Percentiles rank a stretch among this genome's conserved stretches.
phyloP scores from a whole-genome alignment of 108 stramenopile species.

The Aurantiochytrium sp. region DNA sequence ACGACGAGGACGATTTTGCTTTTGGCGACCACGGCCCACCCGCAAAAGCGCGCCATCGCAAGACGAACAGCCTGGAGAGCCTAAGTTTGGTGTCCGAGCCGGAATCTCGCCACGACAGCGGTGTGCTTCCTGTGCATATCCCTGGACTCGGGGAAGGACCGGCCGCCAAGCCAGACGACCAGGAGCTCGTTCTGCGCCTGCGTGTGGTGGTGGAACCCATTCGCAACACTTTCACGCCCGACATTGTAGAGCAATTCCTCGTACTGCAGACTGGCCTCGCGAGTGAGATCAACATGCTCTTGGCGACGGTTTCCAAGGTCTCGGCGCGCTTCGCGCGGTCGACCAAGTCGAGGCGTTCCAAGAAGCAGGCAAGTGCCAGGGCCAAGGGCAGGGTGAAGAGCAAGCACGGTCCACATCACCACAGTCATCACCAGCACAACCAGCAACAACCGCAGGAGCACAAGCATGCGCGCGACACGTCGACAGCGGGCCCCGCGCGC shows the following conservation, averaged over 20 bases:
- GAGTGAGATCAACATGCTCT: constrained; percentile 14
- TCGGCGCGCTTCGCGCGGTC: not conserved
- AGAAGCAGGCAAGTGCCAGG: not conserved
- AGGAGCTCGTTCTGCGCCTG: not conserved
- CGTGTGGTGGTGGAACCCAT: constrained; percentile 17
- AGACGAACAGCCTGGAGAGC: constrained; percentile 4
- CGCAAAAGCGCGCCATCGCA: not conserved
- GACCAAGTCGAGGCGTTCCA: not conserved
- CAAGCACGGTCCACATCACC: no score
- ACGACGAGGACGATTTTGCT: not conserved
- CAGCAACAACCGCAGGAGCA: no score
- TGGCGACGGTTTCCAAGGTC: not conserved
- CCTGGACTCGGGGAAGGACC: not conserved
- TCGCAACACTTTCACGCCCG: not conserved
- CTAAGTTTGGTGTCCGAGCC: not conserved
- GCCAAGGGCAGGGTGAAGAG: not conserved
- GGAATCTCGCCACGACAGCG: not conserved
- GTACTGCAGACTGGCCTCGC: not conserved
- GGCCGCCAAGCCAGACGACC: not conserved
- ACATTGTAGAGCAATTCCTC: constrained; percentile 26
- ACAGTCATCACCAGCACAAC: no score
- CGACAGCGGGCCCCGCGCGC: no score
- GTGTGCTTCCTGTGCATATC: not conserved
- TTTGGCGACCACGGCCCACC: not conserved
- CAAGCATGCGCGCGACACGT: no score